Evolutionary conservation across 495 filamentous ascomycete genomes (phyloP).

Genomic region (Recurvomyces mirabilis): DNA sequence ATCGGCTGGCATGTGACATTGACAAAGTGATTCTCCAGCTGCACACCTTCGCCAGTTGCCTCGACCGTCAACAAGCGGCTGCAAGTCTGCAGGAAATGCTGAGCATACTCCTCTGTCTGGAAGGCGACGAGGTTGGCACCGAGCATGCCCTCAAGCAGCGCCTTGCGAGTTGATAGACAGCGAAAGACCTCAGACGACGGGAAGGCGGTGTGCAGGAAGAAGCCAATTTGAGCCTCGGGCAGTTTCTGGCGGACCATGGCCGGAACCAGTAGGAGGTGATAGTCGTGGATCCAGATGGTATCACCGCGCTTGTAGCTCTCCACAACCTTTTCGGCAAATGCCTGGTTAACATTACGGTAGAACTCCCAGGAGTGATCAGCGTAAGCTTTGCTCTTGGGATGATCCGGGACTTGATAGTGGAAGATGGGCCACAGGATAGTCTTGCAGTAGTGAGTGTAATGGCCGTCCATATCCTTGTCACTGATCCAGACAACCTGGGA

Average conservation of each 20-base stretch:
- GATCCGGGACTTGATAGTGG: constrained; percentile 85
- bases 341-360: constrained; percentile 81
- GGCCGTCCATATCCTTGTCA: constrained; percentile 81
- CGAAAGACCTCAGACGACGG: constrained; percentile 92
- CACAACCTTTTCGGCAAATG: constrained; percentile 78
- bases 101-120: constrained; percentile 82
- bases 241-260: constrained; percentile 74
- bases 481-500: constrained; percentile 71
- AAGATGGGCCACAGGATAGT: constrained; percentile 51
- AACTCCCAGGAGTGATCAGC: constrained; percentile 92
- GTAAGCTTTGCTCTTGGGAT: constrained; percentile 94
- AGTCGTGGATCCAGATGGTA: constrained; percentile 88
- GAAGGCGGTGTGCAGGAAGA: constrained; percentile 90
- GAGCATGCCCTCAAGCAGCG: constrained; percentile 80
- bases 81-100: constrained; percentile 89
- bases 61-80: constrained; percentile 77
- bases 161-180: constrained; percentile 70
- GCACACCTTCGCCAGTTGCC: constrained; percentile 73
- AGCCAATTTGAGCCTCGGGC: constrained; percentile 84
- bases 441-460: constrained; percentile 90
- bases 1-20: constrained; percentile 66
- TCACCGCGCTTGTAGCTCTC: constrained; percentile 71
- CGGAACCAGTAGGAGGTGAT: constrained; percentile 86
- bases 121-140: constrained; percentile 86
- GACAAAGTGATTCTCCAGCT: constrained; percentile 86